Conservation (phyloP, 805 yeast species). For the Starmera amethionina region DNA sequence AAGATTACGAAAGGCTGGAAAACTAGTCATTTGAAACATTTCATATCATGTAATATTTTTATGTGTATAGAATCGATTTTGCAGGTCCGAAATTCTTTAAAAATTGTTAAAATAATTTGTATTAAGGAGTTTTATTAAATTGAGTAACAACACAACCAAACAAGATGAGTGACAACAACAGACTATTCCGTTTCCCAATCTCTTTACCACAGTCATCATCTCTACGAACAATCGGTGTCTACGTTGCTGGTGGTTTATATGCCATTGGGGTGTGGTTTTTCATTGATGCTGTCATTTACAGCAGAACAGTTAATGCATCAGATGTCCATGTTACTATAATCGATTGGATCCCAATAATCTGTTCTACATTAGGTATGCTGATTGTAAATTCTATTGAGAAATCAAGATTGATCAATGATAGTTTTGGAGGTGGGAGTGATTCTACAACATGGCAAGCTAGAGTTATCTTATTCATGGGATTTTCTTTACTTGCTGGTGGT, state of each 20-base stretch:
- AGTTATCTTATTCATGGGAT: slow-evolving; percentile 82
- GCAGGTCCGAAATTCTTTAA: too few relatives aligned
- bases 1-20: slow-evolving; percentile 17
- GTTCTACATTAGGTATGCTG: slow-evolving; percentile 84
- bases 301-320: slow-evolving; percentile 78
- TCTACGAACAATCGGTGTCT: slow-evolving; percentile 65
- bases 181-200: slow-evolving; percentile 56
- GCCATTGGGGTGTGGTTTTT: slow-evolving; percentile 86
- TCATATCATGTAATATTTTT: too few relatives aligned
- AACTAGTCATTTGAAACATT: slow-evolving; percentile 15
- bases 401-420: slow-evolving; percentile 26
- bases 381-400: slow-evolving; percentile 44
- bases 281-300: slow-evolving; percentile 81
- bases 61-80: too few relatives aligned
- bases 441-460: slow-evolving; percentile 89
- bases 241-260: slow-evolving; percentile 65
- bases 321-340: slow-evolving; percentile 80
- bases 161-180: background rate
- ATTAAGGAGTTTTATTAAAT: background rate
- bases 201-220: slow-evolving; percentile 62
- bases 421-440: slow-evolving; percentile 21
- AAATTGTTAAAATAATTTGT: too few relatives aligned
- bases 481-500: slow-evolving; percentile 89
- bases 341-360: slow-evolving; percentile 92
- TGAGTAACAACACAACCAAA: background rate